Evolutionary conservation across 768 basidiomycete species (phyloP), one percentile per base, ranked within the genome.

Genomic region (Calvatia gigantea): DNA sequence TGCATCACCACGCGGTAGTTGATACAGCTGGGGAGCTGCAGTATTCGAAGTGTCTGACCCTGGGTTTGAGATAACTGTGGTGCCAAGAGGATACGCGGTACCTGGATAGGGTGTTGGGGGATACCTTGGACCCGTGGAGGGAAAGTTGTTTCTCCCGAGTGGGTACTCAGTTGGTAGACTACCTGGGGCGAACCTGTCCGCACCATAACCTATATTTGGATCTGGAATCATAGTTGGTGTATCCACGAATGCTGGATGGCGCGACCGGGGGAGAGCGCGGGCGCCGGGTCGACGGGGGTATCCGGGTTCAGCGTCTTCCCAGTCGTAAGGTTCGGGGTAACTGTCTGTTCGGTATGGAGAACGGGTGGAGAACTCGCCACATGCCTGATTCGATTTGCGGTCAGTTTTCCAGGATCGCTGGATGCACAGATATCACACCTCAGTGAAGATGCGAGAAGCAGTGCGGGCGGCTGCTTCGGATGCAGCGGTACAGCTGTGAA

Each of bases 381-480:
- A 66, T 50, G 65, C 67, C 75, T 78, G 58, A 17, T 51, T 8
- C 53, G 33, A 58, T 17, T 45, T 17, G 27, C 3, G 17, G 49
- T 52, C 21, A 37, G 44, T 19, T 56, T 51, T 45, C 23, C 54
- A 35, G 51, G n/a, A 33, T 28, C 41, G n/a, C n/a, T n/a, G 17
- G 33, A 39, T 33, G 23, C 9, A 33, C 5, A 21, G 4, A 6
- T 21, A 6, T 62, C 73, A 48, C 32, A 83, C 83, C 67, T 79
- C 72, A 58, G 75, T 76, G 53, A 85, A 86, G 31, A 87, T 78
- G 25, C 76, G 71, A 12, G 81, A 80, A 1, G 84, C 86, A 0
- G 87, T 87, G 38, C 83, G 79, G 15, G 86, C 86, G 1, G 88
- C 87, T 0, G 85, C 73, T 62, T 89, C 87, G 27, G 80, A 78